Conservation (phyloP, 805 yeast genomes). For the Candida dajiaensis region DNA sequence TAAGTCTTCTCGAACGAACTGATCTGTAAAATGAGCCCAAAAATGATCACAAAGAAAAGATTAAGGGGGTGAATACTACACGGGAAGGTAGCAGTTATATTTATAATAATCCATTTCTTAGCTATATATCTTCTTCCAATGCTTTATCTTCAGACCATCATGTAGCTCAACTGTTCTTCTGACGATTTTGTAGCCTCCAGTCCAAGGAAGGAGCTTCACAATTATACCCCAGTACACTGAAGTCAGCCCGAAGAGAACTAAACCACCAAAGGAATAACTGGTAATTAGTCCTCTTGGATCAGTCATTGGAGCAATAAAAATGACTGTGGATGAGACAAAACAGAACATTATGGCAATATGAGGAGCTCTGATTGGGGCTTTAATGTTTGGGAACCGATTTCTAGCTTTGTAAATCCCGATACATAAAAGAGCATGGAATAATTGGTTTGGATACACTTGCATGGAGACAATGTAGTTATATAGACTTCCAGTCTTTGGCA, state of each 20-base stretch:
- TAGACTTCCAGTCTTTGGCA: conserved; percentile 27
- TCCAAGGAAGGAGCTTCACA: conserved; percentile 13
- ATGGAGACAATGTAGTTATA: conserved; percentile 37
- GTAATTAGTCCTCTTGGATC: conserved; percentile 6
- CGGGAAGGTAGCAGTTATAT: too few relatives aligned
- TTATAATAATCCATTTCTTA: background rate
- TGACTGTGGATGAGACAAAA: conserved; percentile 6
- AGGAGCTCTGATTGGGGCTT: conserved; percentile 46
- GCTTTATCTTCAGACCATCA: conserved; percentile 7
- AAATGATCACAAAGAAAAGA: too few relatives aligned
- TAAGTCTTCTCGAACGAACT: too few relatives aligned
- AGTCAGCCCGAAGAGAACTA: conserved; percentile 37
- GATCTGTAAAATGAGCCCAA: too few relatives aligned
- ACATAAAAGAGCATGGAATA: conserved; percentile 45
- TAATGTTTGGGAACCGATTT: conserved; percentile 36
- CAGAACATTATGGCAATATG: conserved; percentile 18
- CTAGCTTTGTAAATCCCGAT: conserved; percentile 51
- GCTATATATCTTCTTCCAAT: conserved; percentile 5
- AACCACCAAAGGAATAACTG: conserved; percentile 30
- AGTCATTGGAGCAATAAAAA: conserved; percentile 10
- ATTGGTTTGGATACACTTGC: conserved; percentile 40
- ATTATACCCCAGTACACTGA: conserved; percentile 23
- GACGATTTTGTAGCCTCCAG: conserved; percentile 2
- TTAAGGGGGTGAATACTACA: too few relatives aligned
- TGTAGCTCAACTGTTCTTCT: conserved; percentile 5